phyloP scores from a whole-genome alignment of 331 rosid species.

The Phaseolus coccineus region DNA sequence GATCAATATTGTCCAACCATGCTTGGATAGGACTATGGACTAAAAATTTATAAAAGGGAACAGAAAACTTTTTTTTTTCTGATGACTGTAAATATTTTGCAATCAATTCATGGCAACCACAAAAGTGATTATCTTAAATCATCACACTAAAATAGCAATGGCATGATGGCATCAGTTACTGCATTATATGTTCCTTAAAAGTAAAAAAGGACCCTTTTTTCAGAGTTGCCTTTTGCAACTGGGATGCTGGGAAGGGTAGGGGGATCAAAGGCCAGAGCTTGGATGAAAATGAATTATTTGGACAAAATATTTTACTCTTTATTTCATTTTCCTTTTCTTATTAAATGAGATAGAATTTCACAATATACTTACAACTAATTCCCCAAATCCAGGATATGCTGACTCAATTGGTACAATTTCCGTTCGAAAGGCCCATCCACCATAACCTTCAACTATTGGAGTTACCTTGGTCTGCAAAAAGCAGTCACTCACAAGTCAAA shows the following conservation, averaged over 20 bases:
- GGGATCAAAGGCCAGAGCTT: not conserved
- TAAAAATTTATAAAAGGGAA: too few species aligned
- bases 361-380: slow-evolving; percentile 84
- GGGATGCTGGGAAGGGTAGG: not conserved
- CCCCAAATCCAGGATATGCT: slow-evolving; percentile 98
- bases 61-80: too few species aligned
- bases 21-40: too few species aligned
- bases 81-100: too few species aligned
- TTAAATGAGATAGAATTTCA: slow-evolving; percentile 35
- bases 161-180: slow-evolving; percentile 1
- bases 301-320: not conserved
- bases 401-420: slow-evolving; percentile 98
- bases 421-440: slow-evolving; percentile 98
- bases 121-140: not conserved
- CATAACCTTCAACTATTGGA: slow-evolving; percentile 97
- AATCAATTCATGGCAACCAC: too few species aligned
- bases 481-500: slow-evolving; percentile 45
- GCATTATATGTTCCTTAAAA: slow-evolving; percentile 14
- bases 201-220: not conserved
- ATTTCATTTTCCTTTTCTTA: slow-evolving; percentile 11
- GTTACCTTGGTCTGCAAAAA: slow-evolving; percentile 94
- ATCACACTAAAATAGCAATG: not conserved
- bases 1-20: too few species aligned
- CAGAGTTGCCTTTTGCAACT: not conserved
- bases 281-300: not conserved